Percentiles rank a stretch among this genome's conserved stretches.
phyloP scores from a whole-genome alignment of 805 yeast species.

The Candida xyloterini region DNA sequence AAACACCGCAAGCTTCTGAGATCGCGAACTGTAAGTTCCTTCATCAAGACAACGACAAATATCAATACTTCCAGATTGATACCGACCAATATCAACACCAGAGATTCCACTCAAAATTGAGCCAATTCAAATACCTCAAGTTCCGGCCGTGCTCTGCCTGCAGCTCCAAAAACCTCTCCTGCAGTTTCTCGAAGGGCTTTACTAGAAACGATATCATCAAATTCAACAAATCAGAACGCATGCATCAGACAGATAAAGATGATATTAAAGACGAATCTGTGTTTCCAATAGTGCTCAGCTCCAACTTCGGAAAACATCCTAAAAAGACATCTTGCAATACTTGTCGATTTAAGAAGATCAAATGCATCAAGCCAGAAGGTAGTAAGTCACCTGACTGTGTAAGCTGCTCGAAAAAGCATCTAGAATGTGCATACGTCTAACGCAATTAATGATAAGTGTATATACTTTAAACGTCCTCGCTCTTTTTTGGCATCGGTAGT shows the following conservation, averaged over 20 bases:
- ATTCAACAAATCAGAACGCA: conserved; percentile 33
- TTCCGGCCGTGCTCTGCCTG: conserved; percentile 59
- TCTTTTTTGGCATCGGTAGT: not conserved
- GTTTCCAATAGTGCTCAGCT: conserved; percentile 1
- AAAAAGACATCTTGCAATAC: conserved; percentile 34
- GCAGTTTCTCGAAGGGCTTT: conserved; percentile 62
- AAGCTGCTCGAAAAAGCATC: conserved; percentile 30
- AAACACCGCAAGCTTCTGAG: conserved; percentile 13
- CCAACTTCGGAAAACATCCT: conserved; percentile 18
- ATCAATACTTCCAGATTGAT: conserved; percentile 30
- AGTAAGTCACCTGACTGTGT: conserved; percentile 21
- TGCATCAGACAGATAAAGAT: conserved; percentile 5
- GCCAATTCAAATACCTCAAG: conserved; percentile 35
- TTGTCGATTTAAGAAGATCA: conserved; percentile 35
- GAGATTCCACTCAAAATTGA: conserved; percentile 20
- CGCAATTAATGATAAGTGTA: conserved; percentile 4
- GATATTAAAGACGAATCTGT: conserved; percentile 2
- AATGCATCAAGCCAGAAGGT: conserved; percentile 32
- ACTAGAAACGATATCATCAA: conserved; percentile 57
- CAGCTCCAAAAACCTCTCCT: conserved; percentile 40
- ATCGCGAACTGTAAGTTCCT: conserved; percentile 33
- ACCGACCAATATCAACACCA: conserved; percentile 19
- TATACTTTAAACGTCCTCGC: conserved; percentile 1
- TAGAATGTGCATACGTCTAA: conserved; percentile 25
- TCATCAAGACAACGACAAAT: conserved; percentile 20